Conservation (phyloP, 1,284 basidiomycete species). For the Phylloboletellus chloephorus region DNA sequence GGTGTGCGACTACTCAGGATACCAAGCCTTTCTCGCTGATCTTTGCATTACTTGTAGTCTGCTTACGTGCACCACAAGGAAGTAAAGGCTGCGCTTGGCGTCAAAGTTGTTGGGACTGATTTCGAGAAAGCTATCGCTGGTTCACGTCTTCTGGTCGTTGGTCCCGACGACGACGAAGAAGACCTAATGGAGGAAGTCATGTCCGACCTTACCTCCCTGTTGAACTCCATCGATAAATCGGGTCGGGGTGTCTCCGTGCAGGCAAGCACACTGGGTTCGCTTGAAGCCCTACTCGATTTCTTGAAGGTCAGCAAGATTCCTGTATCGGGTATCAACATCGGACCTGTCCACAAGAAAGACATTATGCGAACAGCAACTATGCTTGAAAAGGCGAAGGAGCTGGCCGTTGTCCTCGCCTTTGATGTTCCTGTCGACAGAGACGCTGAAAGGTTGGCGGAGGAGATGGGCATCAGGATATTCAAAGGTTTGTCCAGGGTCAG, state of each 20-base stretch:
- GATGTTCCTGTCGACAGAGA: constrained; percentile 95
- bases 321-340: constrained; percentile 96
- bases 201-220: constrained; percentile 88
- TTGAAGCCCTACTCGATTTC: constrained; percentile 97
- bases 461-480: constrained; percentile 92
- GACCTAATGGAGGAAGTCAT: constrained; percentile 94
- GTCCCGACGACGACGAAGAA: constrained; percentile 95
- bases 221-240: constrained; percentile 91
- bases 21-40: constrained; percentile 4
- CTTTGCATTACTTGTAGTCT: constrained; percentile 48
- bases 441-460: constrained; percentile 86
- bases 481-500: constrained; percentile 52
- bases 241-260: constrained; percentile 97
- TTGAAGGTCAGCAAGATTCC: constrained; percentile 95
- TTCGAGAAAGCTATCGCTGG: constrained; percentile 99
- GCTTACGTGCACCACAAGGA: constrained; percentile 97
- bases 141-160: constrained; percentile 86
- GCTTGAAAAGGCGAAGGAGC: constrained; percentile 94
- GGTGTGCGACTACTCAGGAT: constrained; percentile 40
- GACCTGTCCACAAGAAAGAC: constrained; percentile 95
- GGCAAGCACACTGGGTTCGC: constrained; percentile 94
- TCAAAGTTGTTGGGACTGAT: constrained; percentile 94
- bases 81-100: constrained; percentile 96
- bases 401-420: constrained; percentile 95
- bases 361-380: constrained; percentile 91